Conservation (phyloP, 306 rosid species). For the Macrotyloma uniflorum region DNA sequence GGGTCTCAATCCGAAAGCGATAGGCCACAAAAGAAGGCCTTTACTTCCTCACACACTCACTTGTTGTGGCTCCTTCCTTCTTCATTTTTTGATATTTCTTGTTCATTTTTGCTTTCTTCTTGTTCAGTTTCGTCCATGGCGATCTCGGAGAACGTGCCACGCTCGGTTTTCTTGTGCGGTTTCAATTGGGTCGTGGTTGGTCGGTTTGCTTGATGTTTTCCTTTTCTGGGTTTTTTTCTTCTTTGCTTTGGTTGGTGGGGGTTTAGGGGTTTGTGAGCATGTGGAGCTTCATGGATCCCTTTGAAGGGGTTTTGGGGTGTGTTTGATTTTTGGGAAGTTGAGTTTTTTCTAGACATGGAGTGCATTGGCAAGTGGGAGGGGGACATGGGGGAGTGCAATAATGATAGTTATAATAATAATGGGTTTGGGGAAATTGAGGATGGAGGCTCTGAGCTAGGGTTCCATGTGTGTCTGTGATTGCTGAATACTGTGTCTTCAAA, state of each 20-base stretch:
- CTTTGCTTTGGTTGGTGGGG: conserved; percentile 30
- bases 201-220: conserved; percentile 13
- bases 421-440: conserved; percentile 43
- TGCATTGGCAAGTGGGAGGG: conserved; percentile 50
- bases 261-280: conserved; percentile 27
- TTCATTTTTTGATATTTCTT: conserved; percentile 6
- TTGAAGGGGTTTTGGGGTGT: conserved; percentile 26
- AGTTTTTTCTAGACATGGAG: conserved; percentile 32
- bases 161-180: not conserved
- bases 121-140: conserved; percentile 45
- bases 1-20: conserved; percentile 68
- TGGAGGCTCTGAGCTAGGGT: conserved; percentile 55
- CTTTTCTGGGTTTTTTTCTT: not conserved
- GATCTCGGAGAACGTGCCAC: conserved; percentile 57
- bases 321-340: conserved; percentile 38
- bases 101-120: not conserved
- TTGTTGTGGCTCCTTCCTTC: conserved; percentile 25
- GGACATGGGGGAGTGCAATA: conserved; percentile 41
- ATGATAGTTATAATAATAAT: conserved; percentile 20
- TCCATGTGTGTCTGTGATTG: conserved; percentile 49
- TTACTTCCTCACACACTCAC: conserved; percentile 37
- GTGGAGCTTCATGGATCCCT: conserved; percentile 38
- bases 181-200: conserved; percentile 15
- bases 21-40: conserved; percentile 57
- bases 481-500: conserved; percentile 35